Conservation (phyloP, 441 rosid species). For the Raphanus hybrid region DNA sequence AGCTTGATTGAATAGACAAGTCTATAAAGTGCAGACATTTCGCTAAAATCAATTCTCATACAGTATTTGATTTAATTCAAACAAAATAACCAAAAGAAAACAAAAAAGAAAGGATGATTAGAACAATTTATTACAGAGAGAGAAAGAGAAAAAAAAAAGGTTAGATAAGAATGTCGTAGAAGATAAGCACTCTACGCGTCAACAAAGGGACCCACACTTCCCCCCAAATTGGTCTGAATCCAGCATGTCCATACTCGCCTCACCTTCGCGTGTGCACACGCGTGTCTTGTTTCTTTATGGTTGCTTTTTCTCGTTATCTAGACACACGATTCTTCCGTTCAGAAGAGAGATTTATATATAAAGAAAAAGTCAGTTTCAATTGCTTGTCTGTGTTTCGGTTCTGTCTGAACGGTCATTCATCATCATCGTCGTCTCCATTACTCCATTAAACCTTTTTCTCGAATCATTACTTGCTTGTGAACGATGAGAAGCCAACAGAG, state of each 20-base stretch:
- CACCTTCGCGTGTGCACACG: constrained; percentile 11
- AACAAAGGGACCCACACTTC: background rate
- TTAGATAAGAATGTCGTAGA: constrained; percentile 6
- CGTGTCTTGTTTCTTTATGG: constrained; percentile 5
- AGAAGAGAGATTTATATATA: background rate
- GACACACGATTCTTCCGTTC: constrained; percentile 1
- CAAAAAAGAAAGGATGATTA: background rate
- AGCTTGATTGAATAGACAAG: background rate
- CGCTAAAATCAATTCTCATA: background rate
- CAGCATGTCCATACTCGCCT: background rate
- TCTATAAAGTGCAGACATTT: background rate
- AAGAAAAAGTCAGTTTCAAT: background rate
- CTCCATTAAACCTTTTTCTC: background rate
- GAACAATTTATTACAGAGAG: constrained; percentile 1
- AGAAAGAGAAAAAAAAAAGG: background rate
- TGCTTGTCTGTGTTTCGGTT: background rate
- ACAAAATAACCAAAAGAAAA: background rate
- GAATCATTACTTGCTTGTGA: background rate
- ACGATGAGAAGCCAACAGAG: constrained; percentile 44
- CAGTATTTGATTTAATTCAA: too few species aligned
- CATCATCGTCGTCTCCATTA: background rate
- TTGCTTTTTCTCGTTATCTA: constrained; percentile 3
- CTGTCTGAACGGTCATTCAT: constrained; percentile 1
- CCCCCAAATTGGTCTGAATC: background rate
- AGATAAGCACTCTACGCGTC: constrained; percentile 11